A percentile compares a stretch with the other conserved stretches of the same genome.
phyloP scores from a whole-genome alignment of 108 stramenopile genomes.

The Nitzschia sp. region DNA sequence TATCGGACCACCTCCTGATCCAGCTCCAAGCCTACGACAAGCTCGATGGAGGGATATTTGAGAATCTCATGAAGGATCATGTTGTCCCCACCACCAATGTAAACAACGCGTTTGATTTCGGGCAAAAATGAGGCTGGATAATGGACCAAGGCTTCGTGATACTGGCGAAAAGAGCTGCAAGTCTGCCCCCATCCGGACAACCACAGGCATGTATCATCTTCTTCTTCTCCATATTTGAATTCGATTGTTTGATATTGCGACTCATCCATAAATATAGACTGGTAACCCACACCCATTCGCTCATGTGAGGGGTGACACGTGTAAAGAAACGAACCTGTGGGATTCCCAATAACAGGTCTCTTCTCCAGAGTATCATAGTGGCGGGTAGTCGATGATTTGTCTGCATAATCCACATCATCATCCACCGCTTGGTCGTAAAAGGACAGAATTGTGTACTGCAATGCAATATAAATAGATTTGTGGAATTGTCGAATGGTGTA shows the following conservation, averaged over 20 bases:
- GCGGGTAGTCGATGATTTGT: not conserved
- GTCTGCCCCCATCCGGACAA: conserved; percentile 64
- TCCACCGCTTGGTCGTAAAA: conserved; percentile 17
- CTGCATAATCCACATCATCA: not conserved
- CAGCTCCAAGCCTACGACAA: conserved; percentile 76
- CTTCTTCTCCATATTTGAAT: conserved; percentile 8
- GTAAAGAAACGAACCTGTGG: not conserved
- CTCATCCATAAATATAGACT: conserved; percentile 2
- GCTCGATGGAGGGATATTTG: conserved; percentile 75
- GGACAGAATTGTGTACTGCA: not conserved
- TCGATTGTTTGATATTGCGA: conserved; percentile 29
- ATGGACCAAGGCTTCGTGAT: conserved; percentile 77
- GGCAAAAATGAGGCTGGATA: conserved; percentile 75
- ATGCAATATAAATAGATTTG: conserved; percentile 14
- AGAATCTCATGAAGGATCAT: conserved; percentile 83
- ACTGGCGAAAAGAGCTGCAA: conserved; percentile 72
- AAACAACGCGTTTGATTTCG: conserved; percentile 60
- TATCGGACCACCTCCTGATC: conserved; percentile 75
- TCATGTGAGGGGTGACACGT: not conserved
- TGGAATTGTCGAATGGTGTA: conserved; percentile 18
- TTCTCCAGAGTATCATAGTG: conserved; percentile 12
- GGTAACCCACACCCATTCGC: conserved; percentile 6
- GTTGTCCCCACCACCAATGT: conserved; percentile 80
- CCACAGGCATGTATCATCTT: conserved; percentile 58
- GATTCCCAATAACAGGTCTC: not conserved